Evolutionary conservation across 164 flowering plant species (phyloP), one percentile per base, ranked within the genome.

Genomic region (Euptelea pleiosperma): DNA sequence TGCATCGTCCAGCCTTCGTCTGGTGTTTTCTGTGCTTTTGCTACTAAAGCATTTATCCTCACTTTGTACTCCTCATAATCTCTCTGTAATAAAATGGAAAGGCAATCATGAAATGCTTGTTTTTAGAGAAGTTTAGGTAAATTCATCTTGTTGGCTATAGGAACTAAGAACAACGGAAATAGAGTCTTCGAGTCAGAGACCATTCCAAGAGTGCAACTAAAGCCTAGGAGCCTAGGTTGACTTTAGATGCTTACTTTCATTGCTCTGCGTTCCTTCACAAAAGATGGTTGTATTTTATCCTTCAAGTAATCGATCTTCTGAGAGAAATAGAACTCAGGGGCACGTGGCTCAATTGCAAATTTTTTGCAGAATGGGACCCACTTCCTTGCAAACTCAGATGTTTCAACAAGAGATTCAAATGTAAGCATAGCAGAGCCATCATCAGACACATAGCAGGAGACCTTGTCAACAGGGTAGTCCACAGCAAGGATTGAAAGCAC

Each of bases 341-440:
- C 91, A 12, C 97, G 81, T 22, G 97, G 97, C 70, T 91, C 97
- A 51, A 91, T 91, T 3, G 79, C 45, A 55, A 55, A 91, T 47
- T 86, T 91, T 58, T 87, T 87, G 78, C 97, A 87, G 66, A 91
- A 91, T 0, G 97, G 97, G 2, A 91, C 91, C 97, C 97, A 91
- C 62, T 78, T 86, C 60, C 88, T 81, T 16, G 97, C 89, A 69
- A 86, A 91, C 15, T 91, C 96, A 48, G 97, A 76, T 15, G 97
- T 91, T 62, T 87, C 96, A 15, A 67, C 87, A 6, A 91, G 83
- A 60, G 88, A 60, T 61, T 91, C 97, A 51, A 91, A 91, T 48
- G 84, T 59, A 43, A 91, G 96, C 93, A 91, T 91, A 37, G 96
- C 89, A 51, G 96, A 84, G 50, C 97, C 97, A 78, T 91, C 97